phyloP scores from a whole-genome alignment of 1,139 yeast genomes.

The Protomyces pachydermus region DNA sequence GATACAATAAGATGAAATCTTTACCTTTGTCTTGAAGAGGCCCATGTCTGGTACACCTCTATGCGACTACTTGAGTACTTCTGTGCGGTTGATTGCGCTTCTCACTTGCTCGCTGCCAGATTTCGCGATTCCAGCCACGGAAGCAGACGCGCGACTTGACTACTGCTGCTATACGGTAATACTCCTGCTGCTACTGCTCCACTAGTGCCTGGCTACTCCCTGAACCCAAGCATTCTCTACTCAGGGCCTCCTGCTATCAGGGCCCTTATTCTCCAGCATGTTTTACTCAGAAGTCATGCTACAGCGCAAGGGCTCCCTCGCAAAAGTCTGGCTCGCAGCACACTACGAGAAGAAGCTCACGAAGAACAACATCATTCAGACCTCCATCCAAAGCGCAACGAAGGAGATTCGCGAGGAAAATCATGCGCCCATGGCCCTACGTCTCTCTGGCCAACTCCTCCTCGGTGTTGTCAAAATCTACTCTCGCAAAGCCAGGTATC shows the following conservation, averaged over 20 bases:
- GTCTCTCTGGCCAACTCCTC: slow-evolving; percentile 82
- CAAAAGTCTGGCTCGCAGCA: slow-evolving; percentile 91
- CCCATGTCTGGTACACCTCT: neutral
- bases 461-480: slow-evolving; percentile 87
- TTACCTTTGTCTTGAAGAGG: neutral
- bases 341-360: slow-evolving; percentile 76
- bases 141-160: neutral
- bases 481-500: slow-evolving; percentile 76
- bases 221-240: too few species aligned
- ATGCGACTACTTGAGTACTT: neutral
- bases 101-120: neutral
- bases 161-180: neutral
- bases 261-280: neutral
- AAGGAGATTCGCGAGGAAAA: slow-evolving; percentile 45
- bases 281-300: slow-evolving; percentile 34
- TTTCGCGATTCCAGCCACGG: neutral
- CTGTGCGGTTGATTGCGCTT: neutral
- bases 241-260: neutral
- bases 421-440: slow-evolving; percentile 57
- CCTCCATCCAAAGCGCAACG: slow-evolving; percentile 67
- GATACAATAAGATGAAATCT: neutral
- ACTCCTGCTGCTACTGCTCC: neutral
- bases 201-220: too few species aligned
- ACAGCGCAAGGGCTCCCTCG: slow-evolving; percentile 63
- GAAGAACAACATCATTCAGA: slow-evolving; percentile 66